phyloP scores from a whole-genome alignment of 345 rosid species.

The Angophora floribunda region DNA sequence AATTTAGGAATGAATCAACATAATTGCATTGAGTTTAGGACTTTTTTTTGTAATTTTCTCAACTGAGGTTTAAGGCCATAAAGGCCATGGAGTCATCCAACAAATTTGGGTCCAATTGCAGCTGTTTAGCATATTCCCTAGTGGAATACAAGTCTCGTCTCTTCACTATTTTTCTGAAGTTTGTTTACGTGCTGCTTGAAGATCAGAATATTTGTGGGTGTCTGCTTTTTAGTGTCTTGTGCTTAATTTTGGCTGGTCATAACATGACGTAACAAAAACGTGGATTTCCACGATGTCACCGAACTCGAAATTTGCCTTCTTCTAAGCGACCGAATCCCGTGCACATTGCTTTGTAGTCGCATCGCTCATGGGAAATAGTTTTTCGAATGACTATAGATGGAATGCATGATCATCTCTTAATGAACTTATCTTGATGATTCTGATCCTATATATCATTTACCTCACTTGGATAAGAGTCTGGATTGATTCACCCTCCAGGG shows the following conservation, averaged over 20 bases:
- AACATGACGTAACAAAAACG: neutral
- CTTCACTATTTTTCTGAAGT: neutral
- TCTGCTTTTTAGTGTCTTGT: neutral
- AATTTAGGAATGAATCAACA: no score
- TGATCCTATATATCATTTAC: neutral
- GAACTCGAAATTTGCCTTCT: neutral
- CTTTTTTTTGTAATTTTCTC: no score
- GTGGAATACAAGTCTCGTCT: neutral
- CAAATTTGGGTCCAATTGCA: conserved; percentile 19
- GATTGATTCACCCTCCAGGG: neutral
- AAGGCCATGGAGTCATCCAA: conserved; percentile 27
- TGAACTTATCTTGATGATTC: neutral
- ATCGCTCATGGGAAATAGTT: neutral
- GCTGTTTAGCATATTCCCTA: conserved; percentile 7
- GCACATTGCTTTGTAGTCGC: neutral
- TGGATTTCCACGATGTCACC: neutral
- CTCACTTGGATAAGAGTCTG: neutral
- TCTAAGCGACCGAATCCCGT: neutral
- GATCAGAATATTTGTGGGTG: neutral
- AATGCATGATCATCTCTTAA: neutral
- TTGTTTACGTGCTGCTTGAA: neutral
- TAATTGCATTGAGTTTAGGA: no score
- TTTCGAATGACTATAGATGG: neutral
- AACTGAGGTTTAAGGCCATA: conserved; percentile 57
- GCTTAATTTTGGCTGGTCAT: neutral